Percentiles rank a stretch among this genome's conserved stretches.
These are phyloP conservation scores for Trametes coccinea DNA, from an alignment of 768 basidiomycete species.

Conservation along the genomic window DNA sequence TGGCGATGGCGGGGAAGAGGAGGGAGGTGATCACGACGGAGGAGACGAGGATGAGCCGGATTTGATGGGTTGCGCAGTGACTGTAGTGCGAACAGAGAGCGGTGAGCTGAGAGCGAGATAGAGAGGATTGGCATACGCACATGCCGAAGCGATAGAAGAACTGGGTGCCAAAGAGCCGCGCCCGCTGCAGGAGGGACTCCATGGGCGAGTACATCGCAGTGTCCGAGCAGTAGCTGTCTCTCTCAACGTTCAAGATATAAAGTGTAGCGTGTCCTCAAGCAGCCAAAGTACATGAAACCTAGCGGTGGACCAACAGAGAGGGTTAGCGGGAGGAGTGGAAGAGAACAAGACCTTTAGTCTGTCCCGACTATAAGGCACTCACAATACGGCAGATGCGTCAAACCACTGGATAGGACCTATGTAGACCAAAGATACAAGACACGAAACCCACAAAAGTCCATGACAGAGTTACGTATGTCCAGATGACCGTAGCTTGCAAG, in stretches of 20 bases:
- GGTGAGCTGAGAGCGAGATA: background rate
- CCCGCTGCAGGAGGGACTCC: constrained; percentile 33
- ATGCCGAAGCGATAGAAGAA: constrained; percentile 78
- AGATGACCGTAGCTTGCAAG: background rate
- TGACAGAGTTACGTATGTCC: constrained; percentile 1
- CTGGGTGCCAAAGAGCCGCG: constrained; percentile 42
- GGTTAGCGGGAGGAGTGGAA: background rate
- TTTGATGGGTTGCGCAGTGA: constrained; percentile 89
- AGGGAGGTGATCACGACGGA: constrained; percentile 86
- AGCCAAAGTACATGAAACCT: constrained; percentile 1
- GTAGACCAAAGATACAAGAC: background rate
- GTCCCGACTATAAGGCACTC: background rate
- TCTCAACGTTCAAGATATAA: background rate
- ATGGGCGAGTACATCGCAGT: constrained; percentile 24
- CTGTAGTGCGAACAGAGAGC: constrained; percentile 38
- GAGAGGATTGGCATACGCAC: constrained; percentile 46
- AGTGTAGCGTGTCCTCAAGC: background rate
- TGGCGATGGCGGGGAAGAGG: constrained; percentile 86
- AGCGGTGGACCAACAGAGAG: background rate
- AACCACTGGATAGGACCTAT: background rate
- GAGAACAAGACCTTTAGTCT: background rate
- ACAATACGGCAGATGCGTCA: background rate
- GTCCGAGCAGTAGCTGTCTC: background rate
- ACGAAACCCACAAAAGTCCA: constrained; percentile 3
- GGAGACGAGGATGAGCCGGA: constrained; percentile 84